Evolutionary conservation across 2,329 filamentous ascomycete genomes (phyloP), one percentile per base, ranked within the genome.

Genomic region (Colletotrichum costaricense): DNA sequence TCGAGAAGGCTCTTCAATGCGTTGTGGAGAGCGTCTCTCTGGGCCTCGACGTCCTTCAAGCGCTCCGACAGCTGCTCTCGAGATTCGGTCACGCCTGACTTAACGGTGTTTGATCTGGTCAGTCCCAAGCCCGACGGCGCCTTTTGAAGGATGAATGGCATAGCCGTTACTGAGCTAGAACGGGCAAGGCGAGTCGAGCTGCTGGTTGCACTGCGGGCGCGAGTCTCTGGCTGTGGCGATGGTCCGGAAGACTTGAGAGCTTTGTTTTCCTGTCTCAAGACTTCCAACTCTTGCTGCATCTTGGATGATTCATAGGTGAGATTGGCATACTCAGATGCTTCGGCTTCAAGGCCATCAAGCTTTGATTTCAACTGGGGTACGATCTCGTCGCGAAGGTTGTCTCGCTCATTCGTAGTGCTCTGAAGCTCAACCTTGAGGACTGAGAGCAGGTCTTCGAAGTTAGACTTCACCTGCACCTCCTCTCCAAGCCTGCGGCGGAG

Each of bases 1-100:
- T 95, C 92, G 14, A 98, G 90, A 19, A 99, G 88, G 74, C 91
- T 94, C 84, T 94, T 95, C 66, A 99, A 86, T 7, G 97, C 95
- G 73, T 90, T 91, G 84, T 98, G 97, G 7, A 99, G 87, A 1
- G 96, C 95, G 82, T 99, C 96, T 59, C 97, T 91, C 84, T 99
- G 97, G 56, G 94, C 92, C 83, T 98, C 96, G 12, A 98, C 92
- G 76, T 98, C 96, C 82, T 97, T 98, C 22, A 98, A 88, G 35
- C 94, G 90, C 76, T 98, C 95, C 2, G 92, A 90, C 19, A 95
- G 83, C 12, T 90, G 88, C 67, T 96, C 94, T 67, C 91, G 88
- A 4, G 90, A 91, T 77, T 94, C 89, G 6, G 75, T 67, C 30
- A 75, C 68, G 33, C 75, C 62, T 42, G 69, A 74, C 86, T 92